Conservation (phyloP, 2,329 filamentous ascomycete species). For the Salinomyces thailandicus region DNA sequence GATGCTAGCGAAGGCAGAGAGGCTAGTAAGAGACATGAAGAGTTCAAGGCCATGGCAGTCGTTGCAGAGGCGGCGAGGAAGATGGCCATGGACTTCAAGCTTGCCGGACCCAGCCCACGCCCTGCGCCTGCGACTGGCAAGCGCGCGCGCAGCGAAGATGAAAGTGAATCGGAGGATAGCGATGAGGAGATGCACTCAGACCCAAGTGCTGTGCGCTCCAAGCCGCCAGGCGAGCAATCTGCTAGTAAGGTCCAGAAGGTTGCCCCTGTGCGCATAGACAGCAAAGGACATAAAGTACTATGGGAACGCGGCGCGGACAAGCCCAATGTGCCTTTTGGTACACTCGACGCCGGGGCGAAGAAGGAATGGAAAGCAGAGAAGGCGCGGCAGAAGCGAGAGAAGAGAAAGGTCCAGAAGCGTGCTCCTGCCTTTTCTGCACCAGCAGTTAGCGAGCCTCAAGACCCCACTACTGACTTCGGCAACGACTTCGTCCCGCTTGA, state of each 20-base stretch:
- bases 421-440: not conserved
- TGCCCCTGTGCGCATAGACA: not conserved
- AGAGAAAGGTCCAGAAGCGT: slow-evolving; percentile 4
- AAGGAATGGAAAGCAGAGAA: slow-evolving; percentile 6
- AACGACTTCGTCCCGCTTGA: too few species aligned
- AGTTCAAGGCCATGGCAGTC: slow-evolving; percentile 17
- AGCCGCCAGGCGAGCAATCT: not conserved
- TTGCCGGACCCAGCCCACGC: not conserved
- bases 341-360: not conserved
- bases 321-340: not conserved
- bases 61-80: slow-evolving; percentile 13
- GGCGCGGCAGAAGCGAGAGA: slow-evolving; percentile 3
- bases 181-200: not conserved
- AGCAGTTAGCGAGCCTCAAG: not conserved
- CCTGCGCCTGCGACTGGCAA: not conserved
- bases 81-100: slow-evolving; percentile 8
- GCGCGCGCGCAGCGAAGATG: not conserved
- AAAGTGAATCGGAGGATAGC: too few species aligned
- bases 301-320: not conserved
- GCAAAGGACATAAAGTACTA: not conserved
- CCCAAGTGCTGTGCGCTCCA: not conserved
- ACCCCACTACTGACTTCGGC: not conserved
- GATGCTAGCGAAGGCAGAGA: slow-evolving; percentile 16
- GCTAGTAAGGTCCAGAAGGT: not conserved
- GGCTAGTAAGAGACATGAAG: slow-evolving; percentile 12